These are phyloP conservation scores for Mycena belliarum DNA, from an alignment of 768 basidiomycete species.

Conservation along the genomic window DNA sequence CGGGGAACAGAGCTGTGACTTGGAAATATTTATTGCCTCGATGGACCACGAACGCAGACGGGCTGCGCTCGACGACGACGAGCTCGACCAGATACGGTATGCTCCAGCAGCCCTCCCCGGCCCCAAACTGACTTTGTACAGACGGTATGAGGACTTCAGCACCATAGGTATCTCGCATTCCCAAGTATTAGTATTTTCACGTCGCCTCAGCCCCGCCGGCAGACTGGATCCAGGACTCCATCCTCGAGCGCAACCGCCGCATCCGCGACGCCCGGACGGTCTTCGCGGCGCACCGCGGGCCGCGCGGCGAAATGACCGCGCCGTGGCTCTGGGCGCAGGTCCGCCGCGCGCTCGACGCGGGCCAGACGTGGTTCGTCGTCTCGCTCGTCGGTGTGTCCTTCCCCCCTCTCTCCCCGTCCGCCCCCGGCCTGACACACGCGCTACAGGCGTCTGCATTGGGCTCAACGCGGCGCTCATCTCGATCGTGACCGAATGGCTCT, in stretches of 20 bases:
- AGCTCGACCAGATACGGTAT: slow-evolving; percentile 67
- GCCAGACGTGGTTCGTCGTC: slow-evolving; percentile 92
- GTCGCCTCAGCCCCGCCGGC: neutral
- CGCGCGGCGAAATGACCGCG: slow-evolving; percentile 51
- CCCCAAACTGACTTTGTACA: slow-evolving; percentile 31
- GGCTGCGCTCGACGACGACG: slow-evolving; percentile 61
- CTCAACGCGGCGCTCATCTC: slow-evolving; percentile 93
- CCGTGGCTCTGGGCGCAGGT: slow-evolving; percentile 65
- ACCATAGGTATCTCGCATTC: slow-evolving; percentile 71
- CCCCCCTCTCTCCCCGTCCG: neutral
- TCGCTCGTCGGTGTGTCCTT: slow-evolving; percentile 77
- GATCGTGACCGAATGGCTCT: slow-evolving; percentile 95
- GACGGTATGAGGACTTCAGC: slow-evolving; percentile 93
- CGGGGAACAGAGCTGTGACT: no score
- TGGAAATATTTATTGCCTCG: neutral
- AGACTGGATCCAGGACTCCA: slow-evolving; percentile 97
- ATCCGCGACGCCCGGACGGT: slow-evolving; percentile 57
- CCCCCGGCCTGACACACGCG: neutral
- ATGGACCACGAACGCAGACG: slow-evolving; percentile 20
- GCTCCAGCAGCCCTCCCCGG: slow-evolving; percentile 8
- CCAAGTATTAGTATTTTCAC: no score
- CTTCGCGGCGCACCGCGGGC: slow-evolving; percentile 43
- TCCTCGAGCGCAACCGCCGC: slow-evolving; percentile 82
- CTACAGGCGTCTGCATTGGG: slow-evolving; percentile 84
- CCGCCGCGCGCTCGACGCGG: slow-evolving; percentile 61